These are phyloP conservation scores for Opeltia flavorubescens DNA, from an alignment of 495 filamentous ascomycete genomes.

Conservation along the genomic window DNA sequence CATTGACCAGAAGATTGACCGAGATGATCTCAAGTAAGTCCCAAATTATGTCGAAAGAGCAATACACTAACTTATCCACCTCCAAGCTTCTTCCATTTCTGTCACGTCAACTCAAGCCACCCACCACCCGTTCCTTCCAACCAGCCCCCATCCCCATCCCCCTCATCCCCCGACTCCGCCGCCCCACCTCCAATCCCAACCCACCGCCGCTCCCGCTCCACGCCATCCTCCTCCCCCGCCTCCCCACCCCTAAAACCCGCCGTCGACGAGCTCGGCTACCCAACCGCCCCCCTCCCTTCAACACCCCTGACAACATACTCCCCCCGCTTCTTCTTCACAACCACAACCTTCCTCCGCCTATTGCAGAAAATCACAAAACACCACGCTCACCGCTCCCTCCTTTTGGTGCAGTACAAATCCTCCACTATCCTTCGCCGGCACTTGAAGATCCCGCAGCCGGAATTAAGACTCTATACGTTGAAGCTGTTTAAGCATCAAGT, in stretches of 20 bases:
- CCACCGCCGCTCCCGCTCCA: conserved; percentile 26
- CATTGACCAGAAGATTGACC: conserved; percentile 74
- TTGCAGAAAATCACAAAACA: conserved; percentile 94
- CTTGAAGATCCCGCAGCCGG: conserved; percentile 76
- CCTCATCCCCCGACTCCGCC: conserved; percentile 50
- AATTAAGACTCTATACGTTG: conserved; percentile 83
- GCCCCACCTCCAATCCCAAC: conserved; percentile 68
- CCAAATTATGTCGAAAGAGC: too few relatives aligned
- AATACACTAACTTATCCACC: too few relatives aligned
- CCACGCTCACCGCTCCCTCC: conserved; percentile 84
- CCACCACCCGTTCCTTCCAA: conserved; percentile 20
- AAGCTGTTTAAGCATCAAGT: conserved; percentile 98
- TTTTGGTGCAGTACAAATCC: conserved; percentile 89
- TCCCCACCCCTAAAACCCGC: conserved; percentile 43
- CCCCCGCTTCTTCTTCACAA: conserved; percentile 84
- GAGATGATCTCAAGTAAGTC: conserved; percentile 63
- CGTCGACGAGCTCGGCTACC: conserved; percentile 80
- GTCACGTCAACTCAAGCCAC: conserved; percentile 42
- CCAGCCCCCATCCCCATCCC: conserved; percentile 14
- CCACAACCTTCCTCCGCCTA: conserved; percentile 84
- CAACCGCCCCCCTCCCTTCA: conserved; percentile 44
- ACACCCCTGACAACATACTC: conserved; percentile 82
- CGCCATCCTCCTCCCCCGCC: conserved; percentile 18
- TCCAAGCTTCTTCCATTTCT: conserved; percentile 79
- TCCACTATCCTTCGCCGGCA: conserved; percentile 77